Percentiles rank a stretch among this genome's conserved stretches.
Evolutionary conservation across 2,329 filamentous ascomycete genomes (phyloP).

Genomic region (Apiospora koreana): DNA sequence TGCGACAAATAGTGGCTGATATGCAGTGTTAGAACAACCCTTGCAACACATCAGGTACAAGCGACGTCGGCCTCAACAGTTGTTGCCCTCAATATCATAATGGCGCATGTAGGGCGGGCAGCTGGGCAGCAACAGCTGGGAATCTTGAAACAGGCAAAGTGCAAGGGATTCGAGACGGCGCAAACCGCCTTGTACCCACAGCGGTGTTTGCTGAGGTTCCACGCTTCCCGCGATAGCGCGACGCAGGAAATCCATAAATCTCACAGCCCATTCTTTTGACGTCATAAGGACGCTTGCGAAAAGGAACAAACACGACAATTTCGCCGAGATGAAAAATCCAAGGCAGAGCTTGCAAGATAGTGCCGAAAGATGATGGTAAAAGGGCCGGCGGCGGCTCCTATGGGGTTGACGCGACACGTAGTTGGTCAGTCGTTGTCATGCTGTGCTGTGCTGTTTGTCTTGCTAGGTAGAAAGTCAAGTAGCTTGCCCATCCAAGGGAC

Average conservation of each 20-base stretch:
- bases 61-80: not conserved
- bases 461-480: not conserved
- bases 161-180: not conserved
- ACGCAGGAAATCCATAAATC: not conserved
- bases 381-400: not conserved
- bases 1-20: not conserved
- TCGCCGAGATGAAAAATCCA: not conserved
- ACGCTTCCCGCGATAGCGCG: not conserved
- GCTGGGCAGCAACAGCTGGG: not conserved
- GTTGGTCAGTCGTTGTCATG: not conserved
- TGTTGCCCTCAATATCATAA: not conserved
- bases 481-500: not conserved
- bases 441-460: not conserved
- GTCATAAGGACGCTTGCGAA: not conserved
- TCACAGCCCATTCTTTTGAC: not conserved
- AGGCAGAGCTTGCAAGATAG: constrained; percentile 1
- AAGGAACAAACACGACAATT: not conserved
- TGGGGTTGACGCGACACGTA: not conserved
- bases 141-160: not conserved
- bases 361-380: not conserved
- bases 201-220: not conserved
- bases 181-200: not conserved
- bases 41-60: too few relatives aligned
- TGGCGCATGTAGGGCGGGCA: not conserved
- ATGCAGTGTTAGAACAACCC: not conserved